phyloP scores from a whole-genome alignment of 1,139 yeast genomes.

The Lodderomyces margitis region DNA sequence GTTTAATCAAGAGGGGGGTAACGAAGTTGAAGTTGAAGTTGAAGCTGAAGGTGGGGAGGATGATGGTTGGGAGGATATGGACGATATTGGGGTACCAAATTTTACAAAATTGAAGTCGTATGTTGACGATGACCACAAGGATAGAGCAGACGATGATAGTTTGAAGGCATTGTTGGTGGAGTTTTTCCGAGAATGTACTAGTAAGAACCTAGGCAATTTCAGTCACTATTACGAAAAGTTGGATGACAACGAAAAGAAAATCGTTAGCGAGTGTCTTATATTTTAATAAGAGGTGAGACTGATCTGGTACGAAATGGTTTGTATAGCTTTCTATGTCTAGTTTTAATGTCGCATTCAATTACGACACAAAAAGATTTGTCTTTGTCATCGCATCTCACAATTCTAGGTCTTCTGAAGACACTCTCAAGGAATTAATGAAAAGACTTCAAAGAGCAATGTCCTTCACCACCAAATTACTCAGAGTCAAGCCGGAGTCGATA shows the following conservation, averaged over 20 bases:
- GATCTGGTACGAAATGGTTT: not conserved
- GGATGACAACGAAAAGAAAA: conserved; percentile 55
- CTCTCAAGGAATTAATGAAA: conserved; percentile 8
- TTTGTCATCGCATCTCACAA: conserved; percentile 1
- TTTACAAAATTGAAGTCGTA: conserved; percentile 57
- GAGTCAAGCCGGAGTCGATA: conserved; percentile 30
- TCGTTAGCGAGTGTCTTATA: conserved; percentile 47
- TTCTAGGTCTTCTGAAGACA: not conserved
- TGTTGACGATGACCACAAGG: conserved; percentile 44
- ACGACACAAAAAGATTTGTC: not conserved
- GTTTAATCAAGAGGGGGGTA: conserved; percentile 28
- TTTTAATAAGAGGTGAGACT: too few relatives aligned
- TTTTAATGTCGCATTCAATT: not conserved
- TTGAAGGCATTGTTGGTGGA: conserved; percentile 47
- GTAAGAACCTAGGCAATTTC: conserved; percentile 54
- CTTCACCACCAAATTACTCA: conserved; percentile 30
- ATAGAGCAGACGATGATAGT: conserved; percentile 37
- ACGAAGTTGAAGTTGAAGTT: conserved; percentile 21
- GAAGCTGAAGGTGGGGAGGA: conserved; percentile 40
- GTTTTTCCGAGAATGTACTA: conserved; percentile 65
- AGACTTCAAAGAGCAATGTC: conserved; percentile 6
- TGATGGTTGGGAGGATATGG: conserved; percentile 85
- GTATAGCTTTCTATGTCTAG: conserved; percentile 1
- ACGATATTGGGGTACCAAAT: conserved; percentile 59
- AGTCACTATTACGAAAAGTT: conserved; percentile 51